A percentile compares a stretch with the other conserved stretches of the same genome.
Evolutionary conservation across 164 flowering plant genomes (phyloP).

Genomic region (Stephania yunnanensis): DNA sequence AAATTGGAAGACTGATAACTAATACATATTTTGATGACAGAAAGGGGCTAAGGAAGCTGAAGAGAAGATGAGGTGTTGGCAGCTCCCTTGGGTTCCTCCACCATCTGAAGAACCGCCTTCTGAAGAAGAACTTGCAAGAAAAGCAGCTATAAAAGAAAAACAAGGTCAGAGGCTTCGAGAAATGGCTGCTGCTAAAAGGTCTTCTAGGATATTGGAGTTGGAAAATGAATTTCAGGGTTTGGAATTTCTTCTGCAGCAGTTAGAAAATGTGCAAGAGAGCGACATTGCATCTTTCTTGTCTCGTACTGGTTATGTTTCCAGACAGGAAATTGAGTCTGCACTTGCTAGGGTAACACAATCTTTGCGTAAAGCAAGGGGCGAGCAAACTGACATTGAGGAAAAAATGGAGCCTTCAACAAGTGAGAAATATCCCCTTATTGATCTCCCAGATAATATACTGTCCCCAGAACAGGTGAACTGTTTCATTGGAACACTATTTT

Average conservation of each 20-base stretch:
- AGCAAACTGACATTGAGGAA: constrained; percentile 57
- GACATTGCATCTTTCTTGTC: constrained; percentile 57
- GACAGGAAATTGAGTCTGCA: constrained; percentile 73
- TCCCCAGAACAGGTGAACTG: constrained; percentile 77
- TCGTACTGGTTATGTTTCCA: constrained; percentile 71
- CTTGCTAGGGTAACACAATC: constrained; percentile 53
- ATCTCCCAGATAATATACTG: constrained; percentile 68
- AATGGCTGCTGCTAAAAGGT: constrained; percentile 94
- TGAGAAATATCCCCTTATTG: constrained; percentile 71
- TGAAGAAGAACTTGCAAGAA: constrained; percentile 91
- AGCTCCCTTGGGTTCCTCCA: constrained; percentile 85
- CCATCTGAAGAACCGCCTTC: constrained; percentile 77
- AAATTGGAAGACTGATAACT: not conserved
- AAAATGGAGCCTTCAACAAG: constrained; percentile 44
- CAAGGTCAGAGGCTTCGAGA: constrained; percentile 88
- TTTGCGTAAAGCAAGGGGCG: constrained; percentile 66
- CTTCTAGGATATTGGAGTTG: constrained; percentile 71
- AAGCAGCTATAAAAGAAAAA: constrained; percentile 89
- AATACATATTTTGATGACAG: constrained; percentile 29
- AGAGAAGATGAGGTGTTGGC: constrained; percentile 87
- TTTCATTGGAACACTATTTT: not conserved
- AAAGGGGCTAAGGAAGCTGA: constrained; percentile 77
- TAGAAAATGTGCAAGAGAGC: constrained; percentile 53
- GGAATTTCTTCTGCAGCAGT: constrained; percentile 70
- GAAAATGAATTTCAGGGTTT: constrained; percentile 75